Percentiles rank a stretch among this genome's conserved stretches.
Conservation (phyloP, 2,329 filamentous ascomycete species). For the Hypocreales sp. region DNA sequence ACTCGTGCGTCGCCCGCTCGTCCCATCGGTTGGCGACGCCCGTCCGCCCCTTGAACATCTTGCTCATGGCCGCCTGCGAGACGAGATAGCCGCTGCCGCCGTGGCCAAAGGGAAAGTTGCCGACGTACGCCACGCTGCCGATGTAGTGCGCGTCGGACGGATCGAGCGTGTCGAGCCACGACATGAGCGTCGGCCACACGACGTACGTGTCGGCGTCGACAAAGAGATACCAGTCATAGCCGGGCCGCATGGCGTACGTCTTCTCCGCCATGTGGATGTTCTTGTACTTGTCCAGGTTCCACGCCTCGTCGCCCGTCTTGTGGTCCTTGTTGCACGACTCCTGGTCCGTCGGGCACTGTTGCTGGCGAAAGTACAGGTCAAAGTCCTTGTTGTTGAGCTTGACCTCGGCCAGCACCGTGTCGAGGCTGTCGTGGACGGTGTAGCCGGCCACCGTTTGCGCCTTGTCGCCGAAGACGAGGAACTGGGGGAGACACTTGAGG, state of each 20-base stretch:
- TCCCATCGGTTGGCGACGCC: slow-evolving; percentile 32
- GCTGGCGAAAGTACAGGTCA: slow-evolving; percentile 28
- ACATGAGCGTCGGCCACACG: slow-evolving; percentile 33
- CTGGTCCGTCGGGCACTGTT: slow-evolving; percentile 27
- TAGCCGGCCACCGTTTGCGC: slow-evolving; percentile 28
- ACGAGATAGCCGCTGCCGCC: slow-evolving; percentile 40
- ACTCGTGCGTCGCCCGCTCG: slow-evolving; percentile 19
- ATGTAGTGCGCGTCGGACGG: slow-evolving; percentile 28
- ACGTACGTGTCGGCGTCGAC: slow-evolving; percentile 44
- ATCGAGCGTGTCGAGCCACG: slow-evolving; percentile 30
- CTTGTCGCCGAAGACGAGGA: slow-evolving; percentile 43
- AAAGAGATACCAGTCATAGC: slow-evolving; percentile 43
- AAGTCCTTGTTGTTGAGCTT: slow-evolving; percentile 33
- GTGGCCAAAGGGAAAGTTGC: slow-evolving; percentile 31
- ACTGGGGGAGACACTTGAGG: slow-evolving; percentile 32
- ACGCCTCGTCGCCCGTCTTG: slow-evolving; percentile 19
- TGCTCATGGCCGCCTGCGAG: slow-evolving; percentile 34
- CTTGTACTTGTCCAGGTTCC: slow-evolving; percentile 47
- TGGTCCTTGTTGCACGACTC: slow-evolving; percentile 24
- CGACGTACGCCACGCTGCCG: slow-evolving; percentile 29
- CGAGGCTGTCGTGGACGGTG: slow-evolving; percentile 29
- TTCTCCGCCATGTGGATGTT: slow-evolving; percentile 44
- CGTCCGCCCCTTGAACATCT: slow-evolving; percentile 23
- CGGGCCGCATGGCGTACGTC: slow-evolving; percentile 30
- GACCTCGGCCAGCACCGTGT: slow-evolving; percentile 24